Conservation (phyloP, 1,284 basidiomycete species). For the Austropuccinia psidii region DNA sequence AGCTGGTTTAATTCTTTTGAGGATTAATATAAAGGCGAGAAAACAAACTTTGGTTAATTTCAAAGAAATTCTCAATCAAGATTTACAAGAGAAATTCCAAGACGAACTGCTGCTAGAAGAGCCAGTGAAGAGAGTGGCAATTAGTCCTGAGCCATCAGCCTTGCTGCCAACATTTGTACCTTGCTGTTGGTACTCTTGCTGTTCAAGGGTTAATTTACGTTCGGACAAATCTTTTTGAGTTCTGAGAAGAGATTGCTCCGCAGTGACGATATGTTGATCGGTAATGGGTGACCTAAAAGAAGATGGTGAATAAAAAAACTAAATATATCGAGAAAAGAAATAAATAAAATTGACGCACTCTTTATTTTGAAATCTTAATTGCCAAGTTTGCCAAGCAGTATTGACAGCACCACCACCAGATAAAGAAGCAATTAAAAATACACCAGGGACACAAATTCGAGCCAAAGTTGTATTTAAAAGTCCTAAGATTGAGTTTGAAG, state of each 20-base stretch:
- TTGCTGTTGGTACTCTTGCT: too few species aligned
- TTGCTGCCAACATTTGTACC: slow-evolving; percentile 38
- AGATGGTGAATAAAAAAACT: not conserved
- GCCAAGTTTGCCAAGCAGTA: slow-evolving; percentile 49
- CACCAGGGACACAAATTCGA: slow-evolving; percentile 49
- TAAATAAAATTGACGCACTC: slow-evolving; percentile 38
- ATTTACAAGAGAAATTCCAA: not conserved
- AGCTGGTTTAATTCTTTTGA: slow-evolving; percentile 44
- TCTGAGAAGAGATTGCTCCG: slow-evolving; percentile 42
- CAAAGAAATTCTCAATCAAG: not conserved
- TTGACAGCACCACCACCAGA: slow-evolving; percentile 49
- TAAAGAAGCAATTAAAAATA: slow-evolving; percentile 48
- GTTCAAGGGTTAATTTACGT: slow-evolving; percentile 34
- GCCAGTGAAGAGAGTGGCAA: slow-evolving; percentile 37
- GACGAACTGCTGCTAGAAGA: slow-evolving; percentile 12
- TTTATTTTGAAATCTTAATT: slow-evolving; percentile 44
- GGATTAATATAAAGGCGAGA: not conserved
- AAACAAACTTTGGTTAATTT: too few species aligned
- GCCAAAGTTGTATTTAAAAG: slow-evolving; percentile 44
- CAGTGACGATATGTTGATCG: slow-evolving; percentile 42
- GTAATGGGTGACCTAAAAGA: slow-evolving; percentile 42
- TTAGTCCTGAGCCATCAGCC: slow-evolving; percentile 37
- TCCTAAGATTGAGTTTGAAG: too few species aligned
- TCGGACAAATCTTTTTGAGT: slow-evolving; percentile 42
- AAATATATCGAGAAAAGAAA: not conserved